phyloP scores from a whole-genome alignment of 352 stramenopile species.

The Bremia lactucae region DNA sequence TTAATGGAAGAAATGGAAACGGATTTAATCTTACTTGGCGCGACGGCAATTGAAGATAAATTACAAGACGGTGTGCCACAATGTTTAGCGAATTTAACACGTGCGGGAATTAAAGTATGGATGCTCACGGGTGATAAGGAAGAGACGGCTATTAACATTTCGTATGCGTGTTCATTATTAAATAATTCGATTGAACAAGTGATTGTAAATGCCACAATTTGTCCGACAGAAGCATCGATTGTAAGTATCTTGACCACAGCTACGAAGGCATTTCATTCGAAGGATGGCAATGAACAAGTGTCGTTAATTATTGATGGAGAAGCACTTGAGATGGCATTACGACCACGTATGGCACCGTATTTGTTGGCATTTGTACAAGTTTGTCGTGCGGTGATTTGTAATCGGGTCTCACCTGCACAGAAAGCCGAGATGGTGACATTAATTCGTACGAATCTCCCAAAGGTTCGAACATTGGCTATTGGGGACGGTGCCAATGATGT shows the following conservation, averaged over 20 bases:
- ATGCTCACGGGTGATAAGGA: constrained; percentile 94
- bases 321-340: constrained; percentile 51
- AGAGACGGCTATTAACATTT: constrained; percentile 94
- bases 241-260: constrained; percentile 31
- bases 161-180: constrained; percentile 82
- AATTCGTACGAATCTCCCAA: constrained; percentile 45
- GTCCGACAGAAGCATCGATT: constrained; percentile 59
- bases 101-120: constrained; percentile 89
- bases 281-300: constrained; percentile 37
- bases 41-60: constrained; percentile 89
- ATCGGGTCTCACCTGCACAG: constrained; percentile 75
- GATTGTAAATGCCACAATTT: constrained; percentile 59
- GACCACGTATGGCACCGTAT: constrained; percentile 30
- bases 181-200: constrained; percentile 77
- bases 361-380: constrained; percentile 57
- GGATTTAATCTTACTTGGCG: constrained; percentile 74
- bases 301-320: constrained; percentile 66
- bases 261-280: too few relatives aligned
- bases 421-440: constrained; percentile 78
- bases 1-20: constrained; percentile 79
- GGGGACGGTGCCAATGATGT: constrained; percentile 92
- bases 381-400: constrained; percentile 76
- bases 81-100: constrained; percentile 66
- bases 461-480: constrained; percentile 74
- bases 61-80: constrained; percentile 86